Evolutionary conservation across 2,329 filamentous ascomycete species (phyloP), one percentile per base, ranked within the genome.

Genomic region (Zopfia rhizophila): DNA sequence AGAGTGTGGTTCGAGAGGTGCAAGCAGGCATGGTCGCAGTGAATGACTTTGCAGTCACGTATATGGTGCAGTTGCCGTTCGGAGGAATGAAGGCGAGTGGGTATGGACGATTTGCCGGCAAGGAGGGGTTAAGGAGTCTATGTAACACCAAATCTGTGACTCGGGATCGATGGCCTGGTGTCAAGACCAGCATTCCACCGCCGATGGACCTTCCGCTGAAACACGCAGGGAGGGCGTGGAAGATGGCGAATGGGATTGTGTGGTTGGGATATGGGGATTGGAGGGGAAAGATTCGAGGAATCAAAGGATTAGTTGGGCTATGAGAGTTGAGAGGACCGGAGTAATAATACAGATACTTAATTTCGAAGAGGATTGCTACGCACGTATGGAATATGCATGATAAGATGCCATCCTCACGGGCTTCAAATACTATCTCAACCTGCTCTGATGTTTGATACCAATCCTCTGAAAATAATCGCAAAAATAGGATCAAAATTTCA

Each of bases 41-140:
- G 58, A 99, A 99, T 69, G 94, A 99, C 75, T 99, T 99, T 65
- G 94, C 87, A 14, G 88, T 86, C 19, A 97, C 86, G 72, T 99
- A 99, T 68, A 91, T 93, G 39, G 92, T 96, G 6, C 91, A 96
- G 73, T 76, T 99, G 27, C 94, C 94, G 0, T 99, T 99, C 72
- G 94, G 94, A 25, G 94, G 92, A 41, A 85, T 90, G n/a, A 85
- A 84, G 46, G 93, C 91, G 1, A 95, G 89, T 17, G 94, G 78
- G 0, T 97, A 97, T 69, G 94, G 94, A 1, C 82, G 93, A 3
- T 99, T 99, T 73, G 93, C 91, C 0, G 94, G 91, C 17, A 86
- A 89, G 56, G 94, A 99, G 69, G 94, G 94, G 0, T 74, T 99
- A 16, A 81, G 90, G 24, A 87, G 86, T 3, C 68, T 99, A 42